Percentiles rank a stretch among this genome's conserved stretches.
phyloP scores from a whole-genome alignment of 306 rosid species.

The Sesbania bispinosa region DNA sequence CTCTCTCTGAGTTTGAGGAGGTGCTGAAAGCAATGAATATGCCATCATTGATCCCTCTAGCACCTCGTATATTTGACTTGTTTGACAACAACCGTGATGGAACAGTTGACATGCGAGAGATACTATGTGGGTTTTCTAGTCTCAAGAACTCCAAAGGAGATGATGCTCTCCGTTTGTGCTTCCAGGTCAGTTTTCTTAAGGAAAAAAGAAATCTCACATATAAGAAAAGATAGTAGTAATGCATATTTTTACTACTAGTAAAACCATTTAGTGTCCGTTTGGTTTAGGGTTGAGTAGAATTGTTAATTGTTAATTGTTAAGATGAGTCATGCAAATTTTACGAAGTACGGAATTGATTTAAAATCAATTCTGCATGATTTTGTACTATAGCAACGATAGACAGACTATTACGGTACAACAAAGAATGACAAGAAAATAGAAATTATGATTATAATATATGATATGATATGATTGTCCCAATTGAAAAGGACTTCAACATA shows the following conservation, averaged over 20 bases:
- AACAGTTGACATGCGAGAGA: slow-evolving; percentile 87
- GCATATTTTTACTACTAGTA: too few species aligned
- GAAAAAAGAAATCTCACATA: too few species aligned
- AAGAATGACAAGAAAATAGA: too few species aligned
- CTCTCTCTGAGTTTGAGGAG: slow-evolving; percentile 68
- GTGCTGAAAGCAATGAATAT: slow-evolving; percentile 79
- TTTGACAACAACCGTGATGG: slow-evolving; percentile 91
- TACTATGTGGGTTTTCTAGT: slow-evolving; percentile 90
- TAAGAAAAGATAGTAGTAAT: not conserved
- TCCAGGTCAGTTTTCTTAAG: slow-evolving; percentile 52
- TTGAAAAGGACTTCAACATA: not conserved
- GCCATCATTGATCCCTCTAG: slow-evolving; percentile 75
- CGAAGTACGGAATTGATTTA: too few species aligned
- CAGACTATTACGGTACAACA: too few species aligned
- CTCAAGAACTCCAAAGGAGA: slow-evolving; percentile 76
- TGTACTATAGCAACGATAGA: too few species aligned
- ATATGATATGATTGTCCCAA: not conserved
- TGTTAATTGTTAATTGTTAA: too few species aligned
- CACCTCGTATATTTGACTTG: slow-evolving; percentile 76
- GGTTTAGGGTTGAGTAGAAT: too few species aligned
- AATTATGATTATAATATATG: too few species aligned
- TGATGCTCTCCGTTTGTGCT: slow-evolving; percentile 83
- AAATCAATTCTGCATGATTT: too few species aligned
- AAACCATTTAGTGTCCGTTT: too few species aligned
- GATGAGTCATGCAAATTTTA: too few species aligned